phyloP scores from a whole-genome alignment of 371 early-diverging fungal genomes.

The Mucor circinelloides region DNA sequence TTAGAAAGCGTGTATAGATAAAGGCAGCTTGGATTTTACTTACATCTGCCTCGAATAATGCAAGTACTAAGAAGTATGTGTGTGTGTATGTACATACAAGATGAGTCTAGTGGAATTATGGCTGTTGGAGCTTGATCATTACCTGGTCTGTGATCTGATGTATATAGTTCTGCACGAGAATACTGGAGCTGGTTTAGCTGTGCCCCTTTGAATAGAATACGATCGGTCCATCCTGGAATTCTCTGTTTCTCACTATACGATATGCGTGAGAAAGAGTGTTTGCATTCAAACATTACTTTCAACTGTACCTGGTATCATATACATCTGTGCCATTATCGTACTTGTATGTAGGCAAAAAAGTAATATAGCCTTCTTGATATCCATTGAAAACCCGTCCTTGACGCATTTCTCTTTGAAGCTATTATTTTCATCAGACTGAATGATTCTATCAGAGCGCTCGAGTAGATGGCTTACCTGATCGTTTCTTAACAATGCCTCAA shows the following conservation, averaged over 20 bases:
- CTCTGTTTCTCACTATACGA: conserved; percentile 77
- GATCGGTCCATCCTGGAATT: conserved; percentile 91
- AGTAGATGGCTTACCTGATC: conserved; percentile 54
- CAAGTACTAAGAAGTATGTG: conserved; percentile 29
- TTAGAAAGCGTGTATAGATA: neutral
- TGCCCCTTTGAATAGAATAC: conserved; percentile 71
- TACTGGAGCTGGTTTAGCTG: conserved; percentile 52
- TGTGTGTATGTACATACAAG: neutral
- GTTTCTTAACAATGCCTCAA: conserved; percentile 39
- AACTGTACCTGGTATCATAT: conserved; percentile 81
- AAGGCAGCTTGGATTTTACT: neutral
- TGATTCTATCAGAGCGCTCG: neutral
- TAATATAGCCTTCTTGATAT: conserved; percentile 82
- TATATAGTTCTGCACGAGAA: conserved; percentile 63
- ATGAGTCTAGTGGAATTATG: neutral
- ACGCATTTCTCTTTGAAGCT: conserved; percentile 72
- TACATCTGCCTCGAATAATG: conserved; percentile 51
- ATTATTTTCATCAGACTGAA: conserved; percentile 38
- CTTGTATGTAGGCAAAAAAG: conserved; percentile 94
- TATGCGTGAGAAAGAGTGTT: neutral
- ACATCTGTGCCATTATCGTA: conserved; percentile 82
- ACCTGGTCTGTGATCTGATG: conserved; percentile 84
- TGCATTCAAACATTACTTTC: too few species aligned
- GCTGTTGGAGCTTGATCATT: neutral
- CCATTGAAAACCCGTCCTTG: conserved; percentile 70